Base-by-base conservation (phyloP, 2,329 filamentous ascomycete genomes). In the Fusarium xylarioides region DNA sequence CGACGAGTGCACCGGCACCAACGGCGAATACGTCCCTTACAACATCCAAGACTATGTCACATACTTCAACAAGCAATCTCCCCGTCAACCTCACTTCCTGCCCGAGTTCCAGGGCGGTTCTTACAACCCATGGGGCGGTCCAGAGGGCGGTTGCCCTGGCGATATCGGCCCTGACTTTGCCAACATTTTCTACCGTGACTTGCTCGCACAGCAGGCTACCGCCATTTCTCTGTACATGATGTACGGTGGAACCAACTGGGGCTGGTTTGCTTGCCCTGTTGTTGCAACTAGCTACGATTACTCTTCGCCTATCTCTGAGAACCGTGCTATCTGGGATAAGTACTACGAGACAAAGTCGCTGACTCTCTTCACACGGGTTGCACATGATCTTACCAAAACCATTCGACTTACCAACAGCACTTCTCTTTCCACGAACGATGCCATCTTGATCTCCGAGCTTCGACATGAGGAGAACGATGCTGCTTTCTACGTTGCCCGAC, bases 231-330 rank as follows among this genome's bases (percentile, higher is more conserved):
- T 92, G 4, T 92, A 92, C 77, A 91, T 92, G 89, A 80, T 90
- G 57, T 92, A 86, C 58, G 90, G 90, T 8, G 90, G 90, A 5
- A 91, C 90, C 0, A 91, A 88, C 69, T 91, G 89, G 89, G 90
- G 89, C 10, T 86, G 86, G 53, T 81, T 90, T 35, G 86, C 88
- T 18, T 85, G 86, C 8, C 88, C 90, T 0, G 86, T 88, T 2
- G 88, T 89, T 35, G 88, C 86, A 4, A 88, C 87, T 7, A 90
- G 87, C 37, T 91, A 91, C 71, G 90, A 91, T 76, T 91, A 91
- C 77, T 89, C 87, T 10, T 87, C 88, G 8, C 89, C 90, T 0
- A 89, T 91, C 21, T 87, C 86, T 2, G 89, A 91, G 76, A 87
- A 87, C 73, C 85, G 90, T 18, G 82, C 82, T 15, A 87, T 91